Evolutionary conservation across 2,329 filamentous ascomycete species (phyloP).

Genomic region (Tolypocladium paradoxum): DNA sequence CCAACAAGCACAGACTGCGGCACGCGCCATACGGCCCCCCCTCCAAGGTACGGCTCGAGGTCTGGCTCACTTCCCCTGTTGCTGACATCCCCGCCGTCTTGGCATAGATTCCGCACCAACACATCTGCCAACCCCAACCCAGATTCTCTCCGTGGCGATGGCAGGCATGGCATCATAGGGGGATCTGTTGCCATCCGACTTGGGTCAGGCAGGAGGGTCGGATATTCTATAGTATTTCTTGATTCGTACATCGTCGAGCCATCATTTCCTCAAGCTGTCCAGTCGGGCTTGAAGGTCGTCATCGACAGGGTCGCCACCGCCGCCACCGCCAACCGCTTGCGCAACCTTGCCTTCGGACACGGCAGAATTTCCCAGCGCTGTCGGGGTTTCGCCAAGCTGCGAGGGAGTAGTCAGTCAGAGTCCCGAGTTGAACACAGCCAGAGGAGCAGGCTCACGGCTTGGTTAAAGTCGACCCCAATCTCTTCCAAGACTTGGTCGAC

Average conservation of each 20-base stretch:
- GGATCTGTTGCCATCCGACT: not conserved
- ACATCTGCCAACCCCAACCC: not conserved
- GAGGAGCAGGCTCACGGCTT: conserved; percentile 54
- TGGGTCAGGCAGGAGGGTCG: not conserved
- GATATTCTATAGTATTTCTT: not conserved
- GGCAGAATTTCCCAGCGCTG: conserved; percentile 63
- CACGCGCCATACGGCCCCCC: not conserved
- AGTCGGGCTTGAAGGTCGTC: conserved; percentile 90
- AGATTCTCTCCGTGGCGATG: not conserved
- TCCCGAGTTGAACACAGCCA: not conserved
- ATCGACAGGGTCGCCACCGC: conserved; percentile 54
- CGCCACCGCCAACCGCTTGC: conserved; percentile 65
- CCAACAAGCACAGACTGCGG: not conserved
- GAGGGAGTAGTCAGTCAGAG: not conserved
- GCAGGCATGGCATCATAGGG: not conserved
- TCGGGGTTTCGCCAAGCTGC: conserved; percentile 85
- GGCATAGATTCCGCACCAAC: too few species aligned
- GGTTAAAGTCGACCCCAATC: conserved; percentile 87
- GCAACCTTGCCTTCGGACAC: conserved; percentile 70
- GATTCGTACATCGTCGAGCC: not conserved
- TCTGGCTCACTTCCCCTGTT: not conserved
- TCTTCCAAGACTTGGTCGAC: conserved; percentile 95
- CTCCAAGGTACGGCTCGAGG: not conserved
- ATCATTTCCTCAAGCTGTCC: conserved; percentile 64
- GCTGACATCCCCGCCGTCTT: too few species aligned